Evolutionary conservation across 305 asterid species (phyloP), one percentile per base, ranked within the genome.

Genomic region (Petunia hybrid): DNA sequence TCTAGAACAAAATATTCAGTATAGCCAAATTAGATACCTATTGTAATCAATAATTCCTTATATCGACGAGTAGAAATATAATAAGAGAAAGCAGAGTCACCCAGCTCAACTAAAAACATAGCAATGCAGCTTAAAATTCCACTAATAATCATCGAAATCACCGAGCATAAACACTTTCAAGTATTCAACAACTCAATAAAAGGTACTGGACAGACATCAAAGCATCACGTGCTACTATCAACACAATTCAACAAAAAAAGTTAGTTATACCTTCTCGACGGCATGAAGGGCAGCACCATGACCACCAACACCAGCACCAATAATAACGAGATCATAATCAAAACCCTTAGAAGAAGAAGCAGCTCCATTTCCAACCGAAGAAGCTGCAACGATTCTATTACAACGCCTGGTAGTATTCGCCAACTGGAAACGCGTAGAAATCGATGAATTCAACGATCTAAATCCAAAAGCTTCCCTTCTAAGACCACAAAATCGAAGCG

Each of bases 211-310:
- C 31, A 22, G 1, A 22, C 31, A 22, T 22, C 61, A 71, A 1
- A 71, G 61, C 31, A 71, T 31, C 39, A 6, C 1, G 2, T 31
- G 45, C 62, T 71, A 31, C 64, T 74, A 45, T 55, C 6, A 13
- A 10, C 77, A 56, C 6, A 64, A 56, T 43, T 76, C 43, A 43
- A 35, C 78, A 51, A 35, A 14, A 73, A 76, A 55, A 78, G 78
- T n/a, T 45, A 66, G 43, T 12, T 53, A 46, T 76, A 95, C 99
- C 94, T 92, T 94, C 87, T 95, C 97, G 60, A 95, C 97, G 61
- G 99, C 98, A 80, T 95, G 99, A 86, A 95, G 97, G 62, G 99
- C 98, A 79, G 99, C 98, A 65, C 99, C 99, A 76, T 95, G 99
- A 68, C 98, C 99, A 35, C 99, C 99, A 85, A 95, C 99, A 62